phyloP scores from a whole-genome alignment of 2,329 filamentous ascomycete genomes.

The Scedosporium boydii region DNA sequence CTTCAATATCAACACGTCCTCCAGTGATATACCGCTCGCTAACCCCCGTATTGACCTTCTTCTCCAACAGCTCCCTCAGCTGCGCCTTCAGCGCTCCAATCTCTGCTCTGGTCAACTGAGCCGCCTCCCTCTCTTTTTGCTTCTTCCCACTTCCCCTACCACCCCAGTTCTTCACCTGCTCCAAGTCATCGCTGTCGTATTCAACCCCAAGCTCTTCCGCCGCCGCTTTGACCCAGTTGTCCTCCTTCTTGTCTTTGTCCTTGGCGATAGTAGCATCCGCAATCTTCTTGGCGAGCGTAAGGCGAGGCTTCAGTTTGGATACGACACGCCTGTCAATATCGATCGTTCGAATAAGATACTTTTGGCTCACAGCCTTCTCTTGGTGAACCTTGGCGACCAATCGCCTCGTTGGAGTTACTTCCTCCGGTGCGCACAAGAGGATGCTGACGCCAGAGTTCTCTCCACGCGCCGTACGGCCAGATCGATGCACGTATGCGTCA shows the following conservation, averaged over 20 bases:
- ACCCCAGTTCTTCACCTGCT: constrained; percentile 54
- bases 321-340: constrained; percentile 77
- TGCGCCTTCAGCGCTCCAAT: constrained; percentile 60
- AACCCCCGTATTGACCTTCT: constrained; percentile 77
- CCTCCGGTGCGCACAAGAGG: constrained; percentile 82
- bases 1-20: constrained; percentile 74
- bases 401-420: constrained; percentile 74
- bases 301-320: constrained; percentile 63
- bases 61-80: constrained; percentile 58
- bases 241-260: constrained; percentile 74
- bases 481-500: constrained; percentile 91
- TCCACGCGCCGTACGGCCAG: constrained; percentile 85
- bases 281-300: constrained; percentile 76
- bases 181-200: constrained; percentile 83
- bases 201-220: constrained; percentile 92
- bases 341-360: constrained; percentile 68
- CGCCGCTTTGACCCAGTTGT: constrained; percentile 73
- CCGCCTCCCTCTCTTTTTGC: constrained; percentile 63
- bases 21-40: constrained; percentile 78
- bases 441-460: constrained; percentile 70
- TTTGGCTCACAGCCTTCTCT: constrained; percentile 37
- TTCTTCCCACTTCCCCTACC: constrained; percentile 66
- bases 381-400: constrained; percentile 84
- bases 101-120: constrained; percentile 62
- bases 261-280: constrained; percentile 77